A percentile compares a stretch with the other conserved stretches of the same genome.
phyloP scores from a whole-genome alignment of 495 filamentous ascomycete species.

The Podospora tetraspora region DNA sequence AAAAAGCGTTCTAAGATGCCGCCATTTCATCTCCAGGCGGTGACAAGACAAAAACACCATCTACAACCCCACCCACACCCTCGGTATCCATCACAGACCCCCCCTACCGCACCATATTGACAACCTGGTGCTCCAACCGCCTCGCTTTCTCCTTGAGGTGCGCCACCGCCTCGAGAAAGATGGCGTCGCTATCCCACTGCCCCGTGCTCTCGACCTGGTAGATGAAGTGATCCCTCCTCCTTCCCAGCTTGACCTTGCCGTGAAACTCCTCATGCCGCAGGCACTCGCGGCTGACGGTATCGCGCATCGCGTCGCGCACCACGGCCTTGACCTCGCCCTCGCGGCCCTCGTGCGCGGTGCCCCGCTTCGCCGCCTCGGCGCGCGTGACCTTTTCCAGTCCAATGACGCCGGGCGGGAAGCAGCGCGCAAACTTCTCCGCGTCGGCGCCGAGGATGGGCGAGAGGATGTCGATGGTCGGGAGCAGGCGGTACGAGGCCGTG shows the following conservation, averaged over 20 bases:
- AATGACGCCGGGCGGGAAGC: slow-evolving; percentile 89
- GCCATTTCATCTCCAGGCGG: background rate
- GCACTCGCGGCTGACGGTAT: slow-evolving; percentile 91
- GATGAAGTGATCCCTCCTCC: slow-evolving; percentile 92
- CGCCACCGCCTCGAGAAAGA: slow-evolving; percentile 84
- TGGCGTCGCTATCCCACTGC: slow-evolving; percentile 81
- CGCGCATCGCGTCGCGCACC: slow-evolving; percentile 73
- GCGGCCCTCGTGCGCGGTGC: slow-evolving; percentile 66
- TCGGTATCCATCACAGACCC: background rate
- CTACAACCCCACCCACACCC: slow-evolving; percentile 4
- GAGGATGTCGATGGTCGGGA: slow-evolving; percentile 79
- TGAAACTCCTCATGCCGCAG: slow-evolving; percentile 90
- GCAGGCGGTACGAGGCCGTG: slow-evolving; percentile 82
- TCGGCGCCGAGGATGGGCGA: slow-evolving; percentile 78
- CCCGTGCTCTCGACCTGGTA: slow-evolving; percentile 92
- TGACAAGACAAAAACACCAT: slow-evolving; percentile 15
- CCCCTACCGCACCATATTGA: slow-evolving; percentile 42
- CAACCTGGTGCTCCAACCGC: slow-evolving; percentile 40
- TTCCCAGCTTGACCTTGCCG: slow-evolving; percentile 87
- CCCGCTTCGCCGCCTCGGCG: slow-evolving; percentile 55
- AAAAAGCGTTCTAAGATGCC: background rate
- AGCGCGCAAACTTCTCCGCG: slow-evolving; percentile 81
- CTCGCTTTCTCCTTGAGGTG: slow-evolving; percentile 70
- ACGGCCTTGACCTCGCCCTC: slow-evolving; percentile 76
- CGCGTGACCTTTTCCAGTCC: slow-evolving; percentile 64